Conservation (phyloP, 2,329 filamentous ascomycete genomes). For the Alternaria ethzedia region DNA sequence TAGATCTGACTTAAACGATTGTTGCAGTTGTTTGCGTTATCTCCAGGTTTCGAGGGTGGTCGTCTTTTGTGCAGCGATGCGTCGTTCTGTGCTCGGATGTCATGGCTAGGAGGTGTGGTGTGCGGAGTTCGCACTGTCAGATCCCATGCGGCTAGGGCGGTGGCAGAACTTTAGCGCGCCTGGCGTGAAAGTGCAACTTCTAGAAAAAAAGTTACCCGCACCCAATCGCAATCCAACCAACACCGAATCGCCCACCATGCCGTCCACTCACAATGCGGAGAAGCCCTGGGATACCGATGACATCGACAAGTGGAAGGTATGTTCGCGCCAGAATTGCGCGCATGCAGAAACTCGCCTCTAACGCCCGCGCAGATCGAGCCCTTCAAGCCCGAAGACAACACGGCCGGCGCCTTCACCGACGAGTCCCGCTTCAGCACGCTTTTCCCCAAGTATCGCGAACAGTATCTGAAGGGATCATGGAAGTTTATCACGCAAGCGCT, state of each 20-base stretch:
- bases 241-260: conserved; percentile 62
- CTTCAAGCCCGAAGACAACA: conserved; percentile 86
- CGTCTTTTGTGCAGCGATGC: no score
- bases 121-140: neutral
- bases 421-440: conserved; percentile 87
- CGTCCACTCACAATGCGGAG: conserved; percentile 85
- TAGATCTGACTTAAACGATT: no score
- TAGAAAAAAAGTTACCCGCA: conserved; percentile 19
- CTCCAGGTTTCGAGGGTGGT: no score
- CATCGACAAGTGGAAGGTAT: conserved; percentile 92
- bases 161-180: conserved; percentile 11
- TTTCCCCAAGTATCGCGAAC: conserved; percentile 96
- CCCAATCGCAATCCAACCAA: neutral
- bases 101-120: no score
- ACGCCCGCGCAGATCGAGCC: conserved; percentile 66
- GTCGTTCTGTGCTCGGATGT: no score
- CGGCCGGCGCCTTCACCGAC: conserved; percentile 83
- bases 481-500: conserved; percentile 86
- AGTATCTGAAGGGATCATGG: conserved; percentile 92
- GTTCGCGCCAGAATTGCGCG: conserved; percentile 3
- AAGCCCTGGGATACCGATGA: conserved; percentile 85
- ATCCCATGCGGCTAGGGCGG: neutral
- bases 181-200: conserved; percentile 9
- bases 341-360: neutral
- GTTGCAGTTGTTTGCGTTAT: no score